Evolutionary conservation across 768 basidiomycete genomes (phyloP), one percentile per base, ranked within the genome.

Genomic region (Leucocoprinus birnbaumii): DNA sequence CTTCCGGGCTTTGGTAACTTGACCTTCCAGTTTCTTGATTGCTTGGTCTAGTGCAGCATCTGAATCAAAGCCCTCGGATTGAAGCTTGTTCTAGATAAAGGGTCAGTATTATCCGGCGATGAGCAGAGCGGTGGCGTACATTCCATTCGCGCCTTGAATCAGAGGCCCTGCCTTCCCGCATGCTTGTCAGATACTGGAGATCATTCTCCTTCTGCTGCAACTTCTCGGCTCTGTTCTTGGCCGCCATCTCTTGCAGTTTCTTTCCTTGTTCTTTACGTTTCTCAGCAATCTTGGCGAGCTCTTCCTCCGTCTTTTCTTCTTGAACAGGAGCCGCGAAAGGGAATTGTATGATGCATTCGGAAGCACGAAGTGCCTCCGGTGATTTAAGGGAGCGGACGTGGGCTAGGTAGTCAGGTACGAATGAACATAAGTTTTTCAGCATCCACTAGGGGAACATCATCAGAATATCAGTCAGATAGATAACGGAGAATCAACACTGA

Each of bases 301-400:
- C 94, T 62, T 98, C 96, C 59, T 95, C 92, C 0, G 91, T 88
- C 71, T 95, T 97, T 67, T 94, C 91, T 38, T 91, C 87, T 1
- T 78, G 68, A 1, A 80, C 78, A 9, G 78, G 76, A 48, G 82
- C 71, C 0, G 80, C 71, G 64, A 85, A 98, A 0, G 96, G 95
- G 65, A 98, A 98, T 65, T 98, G 95, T 27, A 97, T 71, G 55
- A 95, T 80, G 13, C 83, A 82, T 60, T 89, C 89, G 5, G 76
- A 72, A 11, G 76, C 74, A 21, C 84, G 84, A 60, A 98, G 63
- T 27, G 77, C 75, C 2, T 73, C 62, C 0, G 96, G 90, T 53
- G 88, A 78, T 38, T 79, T 77, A n/a, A 98, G 74, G 6, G 68
- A 70, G 24, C 80, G 80, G n/a, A 98, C 75, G 24, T 84, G 80